Base-by-base conservation (phyloP, 2,329 filamentous ascomycete species). In the Calcarisporium arbuscula region DNA sequence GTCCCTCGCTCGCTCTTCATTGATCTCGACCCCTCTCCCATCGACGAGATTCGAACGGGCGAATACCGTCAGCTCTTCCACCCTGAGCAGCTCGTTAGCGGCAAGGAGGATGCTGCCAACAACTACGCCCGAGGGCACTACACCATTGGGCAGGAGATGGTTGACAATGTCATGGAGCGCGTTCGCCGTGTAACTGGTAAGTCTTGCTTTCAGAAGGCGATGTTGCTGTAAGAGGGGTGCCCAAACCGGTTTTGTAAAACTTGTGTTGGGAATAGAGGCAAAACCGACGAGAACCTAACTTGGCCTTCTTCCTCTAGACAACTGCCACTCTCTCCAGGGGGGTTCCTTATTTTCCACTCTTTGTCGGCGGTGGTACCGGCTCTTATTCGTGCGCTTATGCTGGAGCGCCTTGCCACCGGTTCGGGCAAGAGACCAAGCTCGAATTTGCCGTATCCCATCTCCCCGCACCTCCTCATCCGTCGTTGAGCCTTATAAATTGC, bases 41-140 rank as follows among this genome's bases (percentile, higher is more conserved):
- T 84, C 49, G 80, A 84, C 51, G 80, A 84, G 69, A 82, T 84
- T 62, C 76, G 80, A 40, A 83, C 78, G 35, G 79, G 80, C 40
- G 42, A 52, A 45, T 84, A 82, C 65, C 76, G 77, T 50, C 70
- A 79, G 54, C 73, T 84, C 41, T 84, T 82, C 70, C 80, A 84
- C 64, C 80, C 80, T 29, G 80, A 84, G 67, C 69, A 80, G 49
- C 62, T 84, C 54, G 77, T 84, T 56, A 83, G 74, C 60, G 80
- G 80, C 62, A 84, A 84, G 71, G 80, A 84, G 61, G 80, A 84
- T 72, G 80, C 80, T 39, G 78, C 80, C 64, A 84, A 84, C 68
- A 85, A 85, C 70, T 85, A 84, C 53, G 80, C 80, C 48, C 80
- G 80, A 66, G 80, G 80, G 38, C 80, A 85, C 65, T 84, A 85